Conservation (phyloP, 148 eudicot species). For the Diospyros lotus region DNA sequence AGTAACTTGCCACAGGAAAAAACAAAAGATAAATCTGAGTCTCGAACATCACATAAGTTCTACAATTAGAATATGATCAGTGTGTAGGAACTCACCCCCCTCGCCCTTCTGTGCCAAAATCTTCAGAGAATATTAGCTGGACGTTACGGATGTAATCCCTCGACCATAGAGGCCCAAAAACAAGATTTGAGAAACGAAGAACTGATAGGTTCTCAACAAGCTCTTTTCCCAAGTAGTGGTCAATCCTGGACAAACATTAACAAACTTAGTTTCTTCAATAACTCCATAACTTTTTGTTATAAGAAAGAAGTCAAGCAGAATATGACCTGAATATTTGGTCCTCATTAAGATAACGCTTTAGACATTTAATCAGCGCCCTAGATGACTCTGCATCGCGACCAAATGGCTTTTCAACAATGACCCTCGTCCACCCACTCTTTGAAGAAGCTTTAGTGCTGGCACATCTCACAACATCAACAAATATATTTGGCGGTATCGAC, state of each 20-base stretch:
- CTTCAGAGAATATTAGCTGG: slow-evolving; percentile 81
- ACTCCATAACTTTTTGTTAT: slow-evolving; percentile 4
- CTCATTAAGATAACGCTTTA: slow-evolving; percentile 60
- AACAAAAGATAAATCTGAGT: not conserved
- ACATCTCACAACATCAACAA: slow-evolving; percentile 74
- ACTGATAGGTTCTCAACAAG: slow-evolving; percentile 82
- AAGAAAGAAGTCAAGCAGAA: not conserved
- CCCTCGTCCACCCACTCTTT: slow-evolving; percentile 76
- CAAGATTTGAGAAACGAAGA: slow-evolving; percentile 88
- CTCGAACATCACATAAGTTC: not conserved
- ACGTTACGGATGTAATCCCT: slow-evolving; percentile 79
- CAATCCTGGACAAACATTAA: slow-evolving; percentile 55
- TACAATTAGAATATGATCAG: not conserved
- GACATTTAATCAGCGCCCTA: slow-evolving; percentile 49
- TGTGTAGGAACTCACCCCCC: slow-evolving; percentile 48
- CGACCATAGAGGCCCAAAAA: slow-evolving; percentile 86
- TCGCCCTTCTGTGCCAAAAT: slow-evolving; percentile 72
- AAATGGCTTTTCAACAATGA: slow-evolving; percentile 93
- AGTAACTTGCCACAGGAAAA: slow-evolving; percentile 41
- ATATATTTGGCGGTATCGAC: slow-evolving; percentile 76
- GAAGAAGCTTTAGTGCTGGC: slow-evolving; percentile 61
- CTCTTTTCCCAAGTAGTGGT: slow-evolving; percentile 87
- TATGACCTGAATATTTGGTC: slow-evolving; percentile 82
- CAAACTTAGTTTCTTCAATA: not conserved
- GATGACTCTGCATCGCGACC: slow-evolving; percentile 76